Evolutionary conservation across 768 basidiomycete species (phyloP), one percentile per base, ranked within the genome.

Genomic region (Macrolepiota dolichaula): DNA sequence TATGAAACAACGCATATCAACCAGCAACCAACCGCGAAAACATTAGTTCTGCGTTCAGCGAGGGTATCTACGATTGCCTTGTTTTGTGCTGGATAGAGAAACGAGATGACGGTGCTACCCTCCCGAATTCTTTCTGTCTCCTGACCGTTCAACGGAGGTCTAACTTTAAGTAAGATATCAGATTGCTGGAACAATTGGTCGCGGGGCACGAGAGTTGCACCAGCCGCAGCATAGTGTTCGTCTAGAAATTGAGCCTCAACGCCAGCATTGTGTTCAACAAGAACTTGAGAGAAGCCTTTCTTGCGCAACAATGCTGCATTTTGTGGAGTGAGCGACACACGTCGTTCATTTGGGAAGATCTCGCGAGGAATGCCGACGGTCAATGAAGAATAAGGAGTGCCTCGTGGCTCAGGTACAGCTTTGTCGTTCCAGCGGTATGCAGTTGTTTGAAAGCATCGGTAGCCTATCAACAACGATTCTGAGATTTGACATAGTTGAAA

Each of bases 141-240:
- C 67, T 85, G 77, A 25, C 81, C 83, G 51, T 78, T 71, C 25
- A 85, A 72, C 40, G 93, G 93, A 44, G 92, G 86, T 64, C 91
- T 82, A 62, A 95, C 92, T 83, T 95, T 95, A 63, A 95, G 78
- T 69, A 94, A 77, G 68, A 95, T 91, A 69, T 95, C 92, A 1
- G 89, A 78, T 47, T 76, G 76, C 51, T 74, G 76, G 70, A 85
- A 88, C n/a, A 93, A 73, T 63, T 91, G 85, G 59, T 89, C 85
- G 61, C 79, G 79, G 51, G 88, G 84, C n/a, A 86, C 88, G 62
- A 95, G 72, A 6, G 84, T 86, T 38, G 92, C 93, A 6, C 93
- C 93, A 27, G 91, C 93, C 38, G 85, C 83, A 62, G 75, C 76
- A 68, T 93, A 95, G 49, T 90, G 87, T 69, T 87, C 88, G 67